Conservation (phyloP, 2,329 filamentous ascomycete species). For the Fusarium sp. region DNA sequence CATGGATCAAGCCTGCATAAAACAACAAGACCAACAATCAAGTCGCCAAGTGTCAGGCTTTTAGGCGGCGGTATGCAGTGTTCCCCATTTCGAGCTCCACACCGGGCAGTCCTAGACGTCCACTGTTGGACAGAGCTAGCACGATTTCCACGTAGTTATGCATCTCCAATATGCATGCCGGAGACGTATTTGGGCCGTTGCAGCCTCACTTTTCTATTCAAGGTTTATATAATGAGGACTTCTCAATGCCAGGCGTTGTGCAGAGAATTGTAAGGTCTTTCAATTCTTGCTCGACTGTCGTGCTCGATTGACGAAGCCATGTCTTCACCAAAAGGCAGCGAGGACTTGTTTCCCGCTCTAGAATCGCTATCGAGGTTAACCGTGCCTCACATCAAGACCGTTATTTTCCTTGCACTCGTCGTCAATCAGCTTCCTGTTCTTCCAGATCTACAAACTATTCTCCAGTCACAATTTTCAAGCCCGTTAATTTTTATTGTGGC, state of each 20-base stretch:
- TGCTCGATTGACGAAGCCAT: slow-evolving; percentile 1
- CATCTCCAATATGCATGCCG: slow-evolving; percentile 9
- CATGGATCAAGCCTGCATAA: slow-evolving; percentile 15
- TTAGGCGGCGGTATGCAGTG: not conserved
- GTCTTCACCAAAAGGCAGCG: slow-evolving; percentile 26
- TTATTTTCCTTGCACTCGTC: slow-evolving; percentile 24
- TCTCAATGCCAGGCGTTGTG: too few species aligned
- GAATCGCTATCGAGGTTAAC: slow-evolving; percentile 28
- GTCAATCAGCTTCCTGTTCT: slow-evolving; percentile 26
- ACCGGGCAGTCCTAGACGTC: not conserved
- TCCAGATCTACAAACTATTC: not conserved
- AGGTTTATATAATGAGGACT: not conserved
- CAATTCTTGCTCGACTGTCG: too few species aligned
- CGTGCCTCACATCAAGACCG: slow-evolving; percentile 26
- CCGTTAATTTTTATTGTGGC: slow-evolving; percentile 14
- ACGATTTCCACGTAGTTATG: slow-evolving; percentile 19
- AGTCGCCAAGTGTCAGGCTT: not conserved
- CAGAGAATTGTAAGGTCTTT: too few species aligned
- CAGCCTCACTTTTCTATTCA: not conserved
- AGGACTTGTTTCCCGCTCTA: slow-evolving; percentile 33
- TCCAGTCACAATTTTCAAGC: slow-evolving; percentile 22
- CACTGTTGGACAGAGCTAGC: slow-evolving; percentile 15
- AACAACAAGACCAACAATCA: not conserved
- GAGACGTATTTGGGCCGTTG: not conserved
- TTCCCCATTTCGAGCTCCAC: not conserved